Conservation (phyloP, 805 yeast genomes). For the Trichomonascus vanleenenianus region DNA sequence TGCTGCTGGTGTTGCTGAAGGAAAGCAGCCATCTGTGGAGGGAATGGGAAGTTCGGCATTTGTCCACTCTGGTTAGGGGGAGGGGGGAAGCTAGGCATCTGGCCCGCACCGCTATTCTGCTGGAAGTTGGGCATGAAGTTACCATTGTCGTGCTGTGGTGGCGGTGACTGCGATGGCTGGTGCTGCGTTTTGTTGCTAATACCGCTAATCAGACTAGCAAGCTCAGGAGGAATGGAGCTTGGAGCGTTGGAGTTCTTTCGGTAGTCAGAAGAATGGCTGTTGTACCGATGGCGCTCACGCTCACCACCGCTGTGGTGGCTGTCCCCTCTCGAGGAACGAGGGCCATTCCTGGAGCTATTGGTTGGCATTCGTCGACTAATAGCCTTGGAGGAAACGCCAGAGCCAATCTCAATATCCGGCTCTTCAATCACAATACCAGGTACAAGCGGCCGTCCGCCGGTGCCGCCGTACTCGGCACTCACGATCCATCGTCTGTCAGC, state of each 20-base stretch:
- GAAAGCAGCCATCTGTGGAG: conserved; percentile 18
- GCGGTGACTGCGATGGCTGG: conserved; percentile 5
- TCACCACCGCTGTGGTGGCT: neutral
- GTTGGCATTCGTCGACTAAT: conserved; percentile 90
- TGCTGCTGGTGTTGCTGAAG: conserved; percentile 20
- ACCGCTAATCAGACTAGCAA: conserved; percentile 10
- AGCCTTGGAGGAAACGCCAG: conserved; percentile 88
- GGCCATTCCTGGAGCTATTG: conserved; percentile 77
- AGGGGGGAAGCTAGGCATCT: neutral
- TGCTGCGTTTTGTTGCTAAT: conserved; percentile 10
- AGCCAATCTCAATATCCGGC: conserved; percentile 95
- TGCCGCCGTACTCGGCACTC: conserved; percentile 94
- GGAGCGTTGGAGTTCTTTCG: neutral
- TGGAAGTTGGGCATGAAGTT: conserved; percentile 10
- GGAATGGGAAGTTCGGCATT: conserved; percentile 7
- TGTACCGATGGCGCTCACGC: neutral
- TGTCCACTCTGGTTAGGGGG: conserved; percentile 4
- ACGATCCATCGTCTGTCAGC: conserved; percentile 89
- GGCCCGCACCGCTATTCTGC: conserved; percentile 8
- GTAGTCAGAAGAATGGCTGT: neutral
- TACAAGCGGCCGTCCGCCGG: conserved; percentile 76
- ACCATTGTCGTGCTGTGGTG: neutral
- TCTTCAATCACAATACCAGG: conserved; percentile 86
- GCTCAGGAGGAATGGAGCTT: conserved; percentile 13
- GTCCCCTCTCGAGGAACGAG: conserved; percentile 49